Evolutionary conservation across 192 early-diverging fungal species (phyloP), one percentile per base, ranked within the genome.

Genomic region (Chytriomyces sp.): DNA sequence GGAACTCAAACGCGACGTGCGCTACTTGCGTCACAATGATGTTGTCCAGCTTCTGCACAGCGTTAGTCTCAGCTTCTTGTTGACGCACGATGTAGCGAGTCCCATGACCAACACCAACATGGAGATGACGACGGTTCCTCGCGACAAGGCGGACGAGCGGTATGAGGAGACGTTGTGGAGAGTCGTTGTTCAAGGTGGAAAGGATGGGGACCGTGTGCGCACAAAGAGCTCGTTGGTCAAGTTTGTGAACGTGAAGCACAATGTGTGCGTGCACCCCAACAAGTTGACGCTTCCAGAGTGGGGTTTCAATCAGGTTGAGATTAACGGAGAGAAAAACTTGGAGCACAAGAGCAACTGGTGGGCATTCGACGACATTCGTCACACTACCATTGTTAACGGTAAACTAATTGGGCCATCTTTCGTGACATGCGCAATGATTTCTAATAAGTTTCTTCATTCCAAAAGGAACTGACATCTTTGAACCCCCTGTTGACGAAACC

Each of bases 281-380:
- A 74, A 82, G 62, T 67, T 86, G 20, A 53, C 80, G 28, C 86
- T 98, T 23, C 97, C 97, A 18, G 91, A 90, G 5, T 99, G 97
- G 97, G 97, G 90, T 6, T 94, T 91, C 80, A 84, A 79, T 57
- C 94, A 95, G 82, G 86, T 93, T 62, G 96, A 99, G 75, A 88
- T 98, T 47, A 98, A 96, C 78, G 96, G 97, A 7, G 97, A 97
- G 86, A 94, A 95, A 79, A 94, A 94, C 26, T 74, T 85, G 74
- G 68, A 86, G 57, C 93, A 96, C 77, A 85, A 87, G 67, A 78
- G 80, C 60, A 94, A 93, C 77, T 65, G 86, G 50, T 99, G 95
- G 95, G 83, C 88, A 61, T 86, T 93, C n/a, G 87, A 95, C 26
- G 86, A 90, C 18, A 92, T 99, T 63, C 76, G 85, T 35, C 70